Conservation (phyloP, 1,284 basidiomycete species). For the Heimioporus punctisporus region DNA sequence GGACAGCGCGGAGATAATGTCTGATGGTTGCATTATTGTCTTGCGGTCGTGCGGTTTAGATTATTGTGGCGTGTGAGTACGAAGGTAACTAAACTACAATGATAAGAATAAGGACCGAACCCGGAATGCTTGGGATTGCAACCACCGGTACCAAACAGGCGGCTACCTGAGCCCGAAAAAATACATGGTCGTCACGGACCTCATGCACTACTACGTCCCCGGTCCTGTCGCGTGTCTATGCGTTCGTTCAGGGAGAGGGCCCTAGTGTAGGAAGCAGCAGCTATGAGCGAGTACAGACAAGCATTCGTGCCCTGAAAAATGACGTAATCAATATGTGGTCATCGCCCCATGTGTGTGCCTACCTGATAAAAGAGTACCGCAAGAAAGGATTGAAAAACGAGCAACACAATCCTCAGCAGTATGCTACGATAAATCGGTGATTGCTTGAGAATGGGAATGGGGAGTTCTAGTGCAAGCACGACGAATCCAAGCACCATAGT, state of each 20-base stretch:
- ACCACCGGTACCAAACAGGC: too few species aligned
- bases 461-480: conserved; percentile 70
- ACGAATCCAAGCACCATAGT: conserved; percentile 59
- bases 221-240: conserved; percentile 66
- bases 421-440: conserved; percentile 67
- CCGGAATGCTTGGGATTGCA: neutral
- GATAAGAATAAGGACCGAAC: neutral
- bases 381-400: conserved; percentile 68
- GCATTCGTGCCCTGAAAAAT: conserved; percentile 71
- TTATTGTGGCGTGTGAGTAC: conserved; percentile 18
- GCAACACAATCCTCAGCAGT: conserved; percentile 59
- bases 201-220: conserved; percentile 59
- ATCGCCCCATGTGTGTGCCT: too few species aligned
- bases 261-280: conserved; percentile 63
- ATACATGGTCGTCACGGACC: conserved; percentile 5
- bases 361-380: conserved; percentile 81
- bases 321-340: neutral
- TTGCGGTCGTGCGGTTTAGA: too few species aligned
- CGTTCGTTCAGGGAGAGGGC: conserved; percentile 65
- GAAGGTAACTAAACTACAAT: neutral
- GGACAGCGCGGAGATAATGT: conserved; percentile 64
- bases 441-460: conserved; percentile 58
- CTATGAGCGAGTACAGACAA: conserved; percentile 71
- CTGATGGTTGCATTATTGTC: conserved; percentile 32
- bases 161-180: neutral